Evolutionary conservation across 768 basidiomycete genomes (phyloP), one percentile per base, ranked within the genome.

Genomic region (Podaxis sp.): DNA sequence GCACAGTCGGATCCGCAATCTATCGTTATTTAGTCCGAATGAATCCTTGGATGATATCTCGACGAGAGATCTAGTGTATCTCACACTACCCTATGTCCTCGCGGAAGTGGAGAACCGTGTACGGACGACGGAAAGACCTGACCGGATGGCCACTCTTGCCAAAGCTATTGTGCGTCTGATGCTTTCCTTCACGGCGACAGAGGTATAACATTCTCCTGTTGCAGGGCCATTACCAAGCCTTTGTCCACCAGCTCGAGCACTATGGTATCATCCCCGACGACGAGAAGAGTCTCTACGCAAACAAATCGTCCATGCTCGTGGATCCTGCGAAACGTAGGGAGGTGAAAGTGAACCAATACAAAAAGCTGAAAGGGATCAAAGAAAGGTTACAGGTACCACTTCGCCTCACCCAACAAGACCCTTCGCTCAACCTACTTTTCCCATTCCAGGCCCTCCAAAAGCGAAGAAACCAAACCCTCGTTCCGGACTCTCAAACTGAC

Each of bases 291-390:
- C 68, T 93, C 10, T 82, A 87, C 64, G 75, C 73, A 47, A 79
- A 78, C 50, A 79, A 77, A 55, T 64, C 80, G 9, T 77, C 78
- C 7, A 66, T 76, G n/a, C 72, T 87, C 52, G 72, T 67, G 9
- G 90, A 98, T 71, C 82, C 88, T 18, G 82, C 84, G 1, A 84
- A 81, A 68, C 80, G 89, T 59, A 77, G 97, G 65, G 94, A 96
- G 65, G 71, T 88, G 36, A 99, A 97, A 77, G 97, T 99, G 64
- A 87, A 84, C 62, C 95, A 95, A 69, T 98, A 86, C 72, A 87
- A 88, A 72, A 82, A 84, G 59, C 94, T 96, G 73, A 95, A 91
- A 72, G 89, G 90, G 37, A 73, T 98, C 28, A 82, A 85, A 57
- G 73, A 74, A 18, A 81, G 81, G 60, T 83, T 98, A 27, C 83